Evolutionary conservation across 352 stramenopile species (phyloP), one percentile per base, ranked within the genome.

Genomic region (Blastocystis sp.): DNA sequence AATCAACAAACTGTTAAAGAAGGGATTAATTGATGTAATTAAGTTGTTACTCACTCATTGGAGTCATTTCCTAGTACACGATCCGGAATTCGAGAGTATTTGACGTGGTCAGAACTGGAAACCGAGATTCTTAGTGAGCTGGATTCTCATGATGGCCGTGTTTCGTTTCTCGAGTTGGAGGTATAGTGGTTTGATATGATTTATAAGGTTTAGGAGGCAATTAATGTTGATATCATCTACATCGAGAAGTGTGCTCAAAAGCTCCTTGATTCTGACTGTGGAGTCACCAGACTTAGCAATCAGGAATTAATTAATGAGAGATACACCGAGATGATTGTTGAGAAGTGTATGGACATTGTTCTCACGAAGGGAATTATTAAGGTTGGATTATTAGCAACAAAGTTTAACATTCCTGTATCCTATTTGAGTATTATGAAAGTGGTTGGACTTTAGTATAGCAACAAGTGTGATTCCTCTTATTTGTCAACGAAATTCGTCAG

Each of bases 171-270:
- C 6, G 69, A 81, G 62, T 33, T 81, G 44, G 69, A 81, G 44
- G 69, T 81, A 81, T 19, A 11, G 60, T 44, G 69, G 30, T 24
- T 27, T 42, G 15, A 64, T 7, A 30, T 24, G 27, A 81, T 37
- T 59, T 59, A n/a, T 54, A 27, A 59, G n/a, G 7, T 58, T 24
- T 24, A 81, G 69, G 69, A 81, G 13, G 22, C 22, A 15, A 59
- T 81, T 33, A 81, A 81, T 60, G 69, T 81, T 1, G 69, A 81
- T 64, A 81, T 81, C 62, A 64, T 44, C 44, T 81, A 81, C 24
- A 81, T 81, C 42, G 69, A 81, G 69, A 64, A 81, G 69, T 40
- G 22, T 59, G 37, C 44, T 2, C 58, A 81, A 24, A 30, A 62
- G 42, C n/a, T 81, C 22, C 62, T 48, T 17, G 44, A 60, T 40